Evolutionary conservation across 305 asterid genomes (phyloP).

Genomic region (Fraxinus velutina): DNA sequence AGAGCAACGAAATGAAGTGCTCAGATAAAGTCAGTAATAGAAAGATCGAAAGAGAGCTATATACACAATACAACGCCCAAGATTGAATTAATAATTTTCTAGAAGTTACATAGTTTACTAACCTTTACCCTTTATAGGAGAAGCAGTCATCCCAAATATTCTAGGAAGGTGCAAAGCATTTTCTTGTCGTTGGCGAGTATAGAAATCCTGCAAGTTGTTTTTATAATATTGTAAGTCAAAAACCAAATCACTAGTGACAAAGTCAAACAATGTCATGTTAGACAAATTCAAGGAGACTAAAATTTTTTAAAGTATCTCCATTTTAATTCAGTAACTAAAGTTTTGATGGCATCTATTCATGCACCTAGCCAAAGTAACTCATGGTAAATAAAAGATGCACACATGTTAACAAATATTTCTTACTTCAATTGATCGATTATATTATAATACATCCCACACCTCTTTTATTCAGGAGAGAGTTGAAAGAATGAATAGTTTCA

Average conservation of each 20-base stretch:
- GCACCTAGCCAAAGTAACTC: not conserved
- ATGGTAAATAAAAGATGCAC: not conserved
- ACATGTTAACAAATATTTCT: not conserved
- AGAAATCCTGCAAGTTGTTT: constrained; percentile 54
- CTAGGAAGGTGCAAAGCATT: constrained; percentile 51
- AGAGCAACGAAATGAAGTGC: constrained; percentile 11
- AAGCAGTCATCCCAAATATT: constrained; percentile 93
- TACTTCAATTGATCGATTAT: not conserved
- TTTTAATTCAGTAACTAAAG: not conserved
- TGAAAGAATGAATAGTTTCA: not conserved
- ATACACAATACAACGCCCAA: not conserved
- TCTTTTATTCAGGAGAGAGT: not conserved
- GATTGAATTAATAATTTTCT: not conserved
- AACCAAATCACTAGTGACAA: not conserved
- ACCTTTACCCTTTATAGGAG: constrained; percentile 92
- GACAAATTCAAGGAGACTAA: not conserved
- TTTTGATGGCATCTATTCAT: not conserved
- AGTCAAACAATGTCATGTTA: not conserved
- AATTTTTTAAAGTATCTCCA: not conserved
- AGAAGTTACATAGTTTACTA: constrained; percentile 3
- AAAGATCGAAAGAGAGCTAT: not conserved
- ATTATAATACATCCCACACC: not conserved
- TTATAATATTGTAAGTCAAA: not conserved
- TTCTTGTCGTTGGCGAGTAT: constrained; percentile 42
- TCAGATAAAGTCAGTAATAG: constrained; percentile 11